Base-by-base conservation (phyloP, 768 basidiomycete genomes). In the Chalciporus chontae region DNA sequence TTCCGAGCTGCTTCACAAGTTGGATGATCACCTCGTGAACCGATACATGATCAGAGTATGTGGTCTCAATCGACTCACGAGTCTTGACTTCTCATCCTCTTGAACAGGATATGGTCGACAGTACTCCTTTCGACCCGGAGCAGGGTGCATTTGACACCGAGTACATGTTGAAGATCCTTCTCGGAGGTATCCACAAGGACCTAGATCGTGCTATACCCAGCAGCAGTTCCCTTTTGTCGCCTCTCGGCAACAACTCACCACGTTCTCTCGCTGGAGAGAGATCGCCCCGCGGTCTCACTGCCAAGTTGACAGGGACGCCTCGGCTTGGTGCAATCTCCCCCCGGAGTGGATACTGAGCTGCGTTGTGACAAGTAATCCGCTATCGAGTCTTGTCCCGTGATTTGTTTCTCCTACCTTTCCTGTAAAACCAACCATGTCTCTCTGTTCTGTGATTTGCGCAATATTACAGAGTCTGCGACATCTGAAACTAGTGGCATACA, bases 81-180 rank as follows among this genome's bases (percentile, higher is more conserved):
- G 21, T 8, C 19, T 34, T n/a, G 18, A 17, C 26, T 5, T 40
- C 45, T 56, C 5, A 59, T 48, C 11, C 2, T 5, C 3, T 13
- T 42, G 15, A 9, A 39, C 51, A 76, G 63, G 77, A 79, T 50
- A 71, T 78, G 24, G 75, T 79, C 8, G 77, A 77, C 57, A 73
- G 74, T 32, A 74, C 74, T 5, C 69, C 70, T 8, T 77, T 52
- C 41, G 64, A 69, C 42, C 66, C 59, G 38, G 58, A 47, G 15
- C 50, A 62, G 4, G 68, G 68, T 50, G 51, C 40, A 4, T 68
- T 68, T 19, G 62, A 69, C 51, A 64, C 68, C 8, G 68, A 68
- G 40, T 68, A 69, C 51, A 68, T 68, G 68, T 27, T 69, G 15
- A 68, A 69, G 58, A 66, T 68, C 40, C 61, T 68, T 11, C 61